Evolutionary conservation across 164 flowering plant species (phyloP), one percentile per base, ranked within the genome.

Genomic region (Liquidambar formosana): DNA sequence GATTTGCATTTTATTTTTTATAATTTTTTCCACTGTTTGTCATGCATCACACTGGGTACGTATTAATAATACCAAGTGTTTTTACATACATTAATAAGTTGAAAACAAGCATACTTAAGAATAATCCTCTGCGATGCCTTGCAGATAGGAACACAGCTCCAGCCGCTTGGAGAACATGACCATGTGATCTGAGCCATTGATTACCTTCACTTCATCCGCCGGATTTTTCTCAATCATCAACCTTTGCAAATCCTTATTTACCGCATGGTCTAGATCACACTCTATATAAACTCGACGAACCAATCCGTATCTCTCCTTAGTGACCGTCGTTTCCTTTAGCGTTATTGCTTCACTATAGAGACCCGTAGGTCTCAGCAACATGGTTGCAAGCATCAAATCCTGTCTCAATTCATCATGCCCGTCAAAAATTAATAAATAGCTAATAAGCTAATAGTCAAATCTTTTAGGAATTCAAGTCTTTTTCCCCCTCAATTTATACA

Each of bases 161-260:
- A 46, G 15, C 6, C 85, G 81, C 47, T 73, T 82, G 16, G 82
- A 72, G 10, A 84, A 59, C 89, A 84, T 86, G 28, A 48, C 69
- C 90, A 86, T 86, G 71, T 83, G 84, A 68, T 70, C 82, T 27
- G 84, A 68, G 18, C 75, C 85, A 1, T n/a, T 6, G 1, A 86
- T 78, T 61, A 69, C 72, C 60, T 48, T 69, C 15, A 83, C 84
- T 21, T 81, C 84, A 1, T 79, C 57, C 0, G 75, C 21, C 15
- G 82, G 82, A 58, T 64, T 73, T 18, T 72, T 44, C 18, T 76
- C 67, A 1, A 80, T 78, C 73, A 79, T 73, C 71, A 71, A 74
- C 45, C 62, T 58, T 48, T 79, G 86, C 4, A 78, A 64, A 3
- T 68, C 81, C 56, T 72, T 71, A 1, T 22, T 58, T 5, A 78